Conservation (phyloP, 768 basidiomycete species). For the Phaffia tasmanica region DNA sequence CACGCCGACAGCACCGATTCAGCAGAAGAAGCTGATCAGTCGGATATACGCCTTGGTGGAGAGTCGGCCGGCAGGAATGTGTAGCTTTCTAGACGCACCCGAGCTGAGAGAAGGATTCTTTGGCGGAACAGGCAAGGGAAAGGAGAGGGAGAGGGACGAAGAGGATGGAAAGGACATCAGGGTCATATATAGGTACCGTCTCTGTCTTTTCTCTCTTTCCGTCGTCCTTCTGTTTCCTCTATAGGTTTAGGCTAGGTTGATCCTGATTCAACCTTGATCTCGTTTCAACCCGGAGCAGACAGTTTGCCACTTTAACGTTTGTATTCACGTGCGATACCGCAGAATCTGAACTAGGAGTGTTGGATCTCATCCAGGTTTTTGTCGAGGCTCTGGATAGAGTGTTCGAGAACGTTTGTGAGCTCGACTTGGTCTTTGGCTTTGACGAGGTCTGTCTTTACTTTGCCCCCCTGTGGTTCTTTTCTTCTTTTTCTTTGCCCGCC, state of each 20-base stretch:
- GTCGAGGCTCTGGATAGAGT: conserved; percentile 91
- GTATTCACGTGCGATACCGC: conserved; percentile 83
- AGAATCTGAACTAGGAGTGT: conserved; percentile 90
- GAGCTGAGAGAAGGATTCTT: conserved; percentile 27
- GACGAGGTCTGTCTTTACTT: conserved; percentile 58
- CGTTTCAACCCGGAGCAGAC: conserved; percentile 1
- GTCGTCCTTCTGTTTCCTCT: not conserved
- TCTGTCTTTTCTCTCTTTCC: not conserved
- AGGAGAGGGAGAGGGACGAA: conserved; percentile 7
- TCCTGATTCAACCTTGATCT: not conserved
- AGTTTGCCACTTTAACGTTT: conserved; percentile 28
- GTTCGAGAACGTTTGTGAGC: conserved; percentile 96
- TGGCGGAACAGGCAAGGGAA: conserved; percentile 10
- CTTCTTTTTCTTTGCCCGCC: not conserved
- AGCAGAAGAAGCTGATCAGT: conserved; percentile 49
- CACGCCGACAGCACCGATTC: conserved; percentile 33
- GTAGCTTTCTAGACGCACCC: conserved; percentile 84
- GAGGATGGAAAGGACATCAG: conserved; percentile 19
- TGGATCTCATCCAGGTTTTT: conserved; percentile 96
- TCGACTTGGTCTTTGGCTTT: conserved; percentile 97
- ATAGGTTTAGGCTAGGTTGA: not conserved
- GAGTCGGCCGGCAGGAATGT: conserved; percentile 65
- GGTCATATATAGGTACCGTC: conserved; percentile 24
- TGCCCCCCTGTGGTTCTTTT: not conserved
- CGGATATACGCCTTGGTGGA: conserved; percentile 85